Evolutionary conservation across 169 alveolate species (phyloP).

Genomic region (Cryptosporidium sp.): DNA sequence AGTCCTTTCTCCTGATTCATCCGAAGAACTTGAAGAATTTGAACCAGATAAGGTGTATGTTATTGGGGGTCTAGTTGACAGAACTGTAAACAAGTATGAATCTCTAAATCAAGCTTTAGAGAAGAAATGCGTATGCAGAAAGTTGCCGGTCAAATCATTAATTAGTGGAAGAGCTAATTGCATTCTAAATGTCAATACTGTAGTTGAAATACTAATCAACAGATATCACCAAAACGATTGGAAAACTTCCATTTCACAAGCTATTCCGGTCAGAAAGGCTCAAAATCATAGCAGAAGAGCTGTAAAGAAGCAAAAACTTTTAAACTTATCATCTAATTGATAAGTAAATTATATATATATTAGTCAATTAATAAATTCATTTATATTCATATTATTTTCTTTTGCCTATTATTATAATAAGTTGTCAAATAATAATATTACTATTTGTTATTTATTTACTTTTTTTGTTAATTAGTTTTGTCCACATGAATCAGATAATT

Average conservation of each 20-base stretch:
- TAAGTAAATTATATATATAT: neutral
- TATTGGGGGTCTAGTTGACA: constrained; percentile 79
- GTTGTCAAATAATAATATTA: too few relatives aligned
- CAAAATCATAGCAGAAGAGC: constrained; percentile 73
- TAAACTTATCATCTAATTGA: neutral
- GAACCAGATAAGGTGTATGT: constrained; percentile 78
- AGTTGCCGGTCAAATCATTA: constrained; percentile 75
- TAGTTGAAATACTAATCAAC: constrained; percentile 77
- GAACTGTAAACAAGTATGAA: constrained; percentile 79
- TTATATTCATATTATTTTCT: neutral
- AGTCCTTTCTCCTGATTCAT: constrained; percentile 80
- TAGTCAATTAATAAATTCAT: neutral
- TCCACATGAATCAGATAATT: neutral
- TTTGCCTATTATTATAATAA: neutral
- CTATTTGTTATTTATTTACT: too few relatives aligned
- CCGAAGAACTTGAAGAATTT: constrained; percentile 78
- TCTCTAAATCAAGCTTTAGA: constrained; percentile 77
- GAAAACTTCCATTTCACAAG: constrained; percentile 50
- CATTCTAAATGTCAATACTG: constrained; percentile 81
- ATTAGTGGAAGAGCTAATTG: constrained; percentile 77
- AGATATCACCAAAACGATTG: constrained; percentile 76
- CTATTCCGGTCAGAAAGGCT: constrained; percentile 65
- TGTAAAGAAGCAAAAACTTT: neutral
- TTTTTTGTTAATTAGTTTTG: too few relatives aligned
- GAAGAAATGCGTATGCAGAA: constrained; percentile 74